Evolutionary conservation across 768 basidiomycete species (phyloP), one percentile per base, ranked within the genome.

Genomic region (Rhodotorula kratochvilovae): DNA sequence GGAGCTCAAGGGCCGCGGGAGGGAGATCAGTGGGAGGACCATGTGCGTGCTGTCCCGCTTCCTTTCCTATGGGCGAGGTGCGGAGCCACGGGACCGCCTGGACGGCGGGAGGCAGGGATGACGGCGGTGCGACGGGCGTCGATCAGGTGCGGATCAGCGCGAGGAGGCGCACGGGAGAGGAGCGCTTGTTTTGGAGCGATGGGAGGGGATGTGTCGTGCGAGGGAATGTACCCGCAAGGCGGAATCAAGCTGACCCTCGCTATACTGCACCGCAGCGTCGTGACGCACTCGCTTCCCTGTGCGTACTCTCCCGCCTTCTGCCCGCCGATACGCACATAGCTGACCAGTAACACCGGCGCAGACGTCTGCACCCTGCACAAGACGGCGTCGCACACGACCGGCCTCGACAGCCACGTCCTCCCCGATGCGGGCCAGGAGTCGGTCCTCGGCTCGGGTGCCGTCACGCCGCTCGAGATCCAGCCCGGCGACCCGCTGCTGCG

Each of bases 21-120:
- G 89, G 66, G 83, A 86, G 2, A 85, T 96, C 54, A 89, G 89
- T 10, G 94, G 93, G 3, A 86, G 94, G 54, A 90, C 96, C 79
- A 85, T 98, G 77, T 94, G 95, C 76, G 88, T 96, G 82, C 92
- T 93, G 81, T 90, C 92, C 78, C 87, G 94, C 66, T 92, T 92
- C 71, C 84, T 93, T 78, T 16, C 13, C 48, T 2, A 27, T 2
- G 56, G 36, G 8, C 35, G 35, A 2, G 56, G 35, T 19, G 56
- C 56, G n/a, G n/a, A n/a, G n/a, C n/a, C n/a, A n/a, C n/a, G n/a
- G n/a, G n/a, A n/a, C n/a, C 39, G 23, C 19, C 21, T 21, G 35
- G 23, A 19, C 46, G 8, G 46, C 33, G 15, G 27, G 57, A 58
- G n/a, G 57, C 39, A 13, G n/a, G 4, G 25, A 57, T 57, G 56